phyloP scores from a whole-genome alignment of 805 yeast species.

The Wickerhamiella vanderwaltii region DNA sequence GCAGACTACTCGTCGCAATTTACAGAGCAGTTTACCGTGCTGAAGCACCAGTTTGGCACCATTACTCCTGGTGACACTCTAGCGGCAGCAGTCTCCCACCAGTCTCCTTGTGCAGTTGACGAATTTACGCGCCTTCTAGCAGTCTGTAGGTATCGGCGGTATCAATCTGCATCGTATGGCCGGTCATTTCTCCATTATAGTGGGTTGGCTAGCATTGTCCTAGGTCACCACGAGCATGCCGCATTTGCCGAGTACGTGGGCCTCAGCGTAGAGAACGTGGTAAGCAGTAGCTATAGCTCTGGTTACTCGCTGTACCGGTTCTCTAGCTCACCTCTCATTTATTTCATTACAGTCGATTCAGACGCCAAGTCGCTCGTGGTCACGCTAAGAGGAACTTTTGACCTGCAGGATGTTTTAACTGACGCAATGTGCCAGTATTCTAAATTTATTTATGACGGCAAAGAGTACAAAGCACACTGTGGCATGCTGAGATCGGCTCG shows the following conservation, averaged over 20 bases:
- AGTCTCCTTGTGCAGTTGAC: not conserved
- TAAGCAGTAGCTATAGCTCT: constrained; percentile 23
- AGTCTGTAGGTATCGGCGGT: not conserved
- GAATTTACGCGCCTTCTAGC: not conserved
- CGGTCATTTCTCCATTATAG: constrained; percentile 25
- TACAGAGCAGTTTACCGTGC: not conserved
- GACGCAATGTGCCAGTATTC: constrained; percentile 27
- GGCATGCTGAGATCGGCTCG: constrained; percentile 27
- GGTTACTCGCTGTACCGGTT: constrained; percentile 20
- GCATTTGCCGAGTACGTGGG: constrained; percentile 27
- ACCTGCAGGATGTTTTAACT: constrained; percentile 27
- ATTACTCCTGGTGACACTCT: not conserved
- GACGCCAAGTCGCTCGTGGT: constrained; percentile 25
- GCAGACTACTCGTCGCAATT: not conserved
- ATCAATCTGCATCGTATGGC: constrained; percentile 27
- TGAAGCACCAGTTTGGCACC: constrained; percentile 5
- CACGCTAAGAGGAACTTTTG: constrained; percentile 28
- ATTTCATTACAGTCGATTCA: constrained; percentile 23
- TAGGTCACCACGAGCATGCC: constrained; percentile 25
- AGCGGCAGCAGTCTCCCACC: not conserved
- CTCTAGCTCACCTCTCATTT: constrained; percentile 25
- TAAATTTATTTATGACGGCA: constrained; percentile 24
- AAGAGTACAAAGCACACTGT: constrained; percentile 24
- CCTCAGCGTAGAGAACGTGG: constrained; percentile 24
- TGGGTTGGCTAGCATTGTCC: constrained; percentile 22